Percentiles rank a stretch among this genome's conserved stretches.
phyloP scores from a whole-genome alignment of 106 monocot genomes.

The Cymbidium sinense region DNA sequence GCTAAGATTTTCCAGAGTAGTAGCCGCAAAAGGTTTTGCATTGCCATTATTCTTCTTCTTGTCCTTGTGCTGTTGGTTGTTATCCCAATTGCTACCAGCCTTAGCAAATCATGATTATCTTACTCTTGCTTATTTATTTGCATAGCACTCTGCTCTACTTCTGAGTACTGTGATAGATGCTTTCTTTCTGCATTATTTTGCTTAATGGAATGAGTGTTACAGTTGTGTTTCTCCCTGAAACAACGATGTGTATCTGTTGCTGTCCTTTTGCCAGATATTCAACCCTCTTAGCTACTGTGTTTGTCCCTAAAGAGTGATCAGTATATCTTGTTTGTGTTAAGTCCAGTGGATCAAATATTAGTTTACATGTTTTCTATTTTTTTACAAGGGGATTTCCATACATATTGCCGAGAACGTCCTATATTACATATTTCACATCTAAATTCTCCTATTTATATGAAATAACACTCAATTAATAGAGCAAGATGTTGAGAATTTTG shows the following conservation, averaged over 20 bases:
- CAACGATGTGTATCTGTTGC: background rate
- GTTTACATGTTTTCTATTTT: too few relatives aligned
- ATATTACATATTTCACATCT: too few relatives aligned
- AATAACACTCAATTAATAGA: too few relatives aligned
- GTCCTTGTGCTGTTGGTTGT: constrained; percentile 31
- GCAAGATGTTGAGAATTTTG: too few relatives aligned
- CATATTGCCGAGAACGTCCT: too few relatives aligned
- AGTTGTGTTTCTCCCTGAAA: background rate
- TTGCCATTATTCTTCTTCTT: constrained; percentile 37
- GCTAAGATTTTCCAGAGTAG: constrained; percentile 41
- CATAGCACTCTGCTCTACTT: background rate
- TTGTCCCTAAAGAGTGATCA: too few relatives aligned
- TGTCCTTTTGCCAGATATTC: too few relatives aligned
- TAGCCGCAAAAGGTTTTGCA: constrained; percentile 41
- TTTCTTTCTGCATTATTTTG: background rate
- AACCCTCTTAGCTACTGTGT: too few relatives aligned
- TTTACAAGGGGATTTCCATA: too few relatives aligned
- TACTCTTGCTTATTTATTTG: background rate
- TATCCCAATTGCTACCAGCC: constrained; percentile 33
- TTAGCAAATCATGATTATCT: constrained; percentile 25
- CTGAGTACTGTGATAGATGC: background rate
- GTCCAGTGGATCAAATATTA: too few relatives aligned
- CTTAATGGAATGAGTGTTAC: background rate
- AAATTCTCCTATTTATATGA: too few relatives aligned
- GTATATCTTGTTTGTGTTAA: too few relatives aligned